Conservation (phyloP, 2,329 filamentous ascomycete species). For the Endoconidiophora polonica region DNA sequence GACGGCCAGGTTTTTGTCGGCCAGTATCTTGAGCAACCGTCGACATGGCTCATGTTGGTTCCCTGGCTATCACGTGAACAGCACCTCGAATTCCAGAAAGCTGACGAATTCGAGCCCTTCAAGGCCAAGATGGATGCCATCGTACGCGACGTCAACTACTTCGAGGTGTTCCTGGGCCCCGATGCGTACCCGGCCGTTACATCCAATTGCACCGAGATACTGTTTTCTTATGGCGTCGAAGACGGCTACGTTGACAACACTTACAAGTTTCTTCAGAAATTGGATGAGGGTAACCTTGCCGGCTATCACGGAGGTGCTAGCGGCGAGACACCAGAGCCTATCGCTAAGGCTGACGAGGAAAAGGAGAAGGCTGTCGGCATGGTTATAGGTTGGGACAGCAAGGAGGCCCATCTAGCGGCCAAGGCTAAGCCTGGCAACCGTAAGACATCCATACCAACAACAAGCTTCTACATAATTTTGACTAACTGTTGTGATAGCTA, state of each 20-base stretch:
- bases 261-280: slow-evolving; percentile 18
- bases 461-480: neutral
- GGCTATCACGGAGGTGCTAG: slow-evolving; percentile 21
- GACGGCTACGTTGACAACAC: slow-evolving; percentile 14
- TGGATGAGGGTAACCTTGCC: slow-evolving; percentile 16
- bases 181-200: slow-evolving; percentile 18
- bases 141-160: slow-evolving; percentile 13
- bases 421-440: slow-evolving; percentile 16
- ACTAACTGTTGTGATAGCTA: slow-evolving; percentile 16
- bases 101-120: slow-evolving; percentile 23
- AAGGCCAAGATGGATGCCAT: slow-evolving; percentile 18
- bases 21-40: slow-evolving; percentile 21
- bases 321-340: slow-evolving; percentile 20
- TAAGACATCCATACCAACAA: slow-evolving; percentile 9
- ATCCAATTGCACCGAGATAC: slow-evolving; percentile 24
- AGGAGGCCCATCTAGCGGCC: slow-evolving; percentile 21
- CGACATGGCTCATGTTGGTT: slow-evolving; percentile 20
- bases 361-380: slow-evolving; percentile 20
- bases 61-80: slow-evolving; percentile 21
- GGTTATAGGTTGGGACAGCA: slow-evolving; percentile 25
- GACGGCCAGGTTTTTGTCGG: slow-evolving; percentile 21
- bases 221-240: slow-evolving; percentile 21
- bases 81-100: slow-evolving; percentile 25
- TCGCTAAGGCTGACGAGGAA: slow-evolving; percentile 16
- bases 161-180: slow-evolving; percentile 1